Base-by-base conservation (phyloP, 768 basidiomycete genomes). In the Austroboletus eburneus region DNA sequence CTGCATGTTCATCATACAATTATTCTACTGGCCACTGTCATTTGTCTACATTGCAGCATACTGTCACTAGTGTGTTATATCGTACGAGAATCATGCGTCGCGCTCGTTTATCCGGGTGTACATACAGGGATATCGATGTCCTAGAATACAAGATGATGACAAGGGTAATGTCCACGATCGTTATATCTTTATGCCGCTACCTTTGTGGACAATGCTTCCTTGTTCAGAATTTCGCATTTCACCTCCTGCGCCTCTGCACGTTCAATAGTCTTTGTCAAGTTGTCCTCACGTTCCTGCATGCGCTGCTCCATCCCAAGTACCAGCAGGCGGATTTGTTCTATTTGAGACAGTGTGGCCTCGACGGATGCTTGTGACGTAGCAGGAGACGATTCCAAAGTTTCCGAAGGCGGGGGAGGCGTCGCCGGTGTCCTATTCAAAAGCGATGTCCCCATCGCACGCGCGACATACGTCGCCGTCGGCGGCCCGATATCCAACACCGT, bases 261-360 rank as follows among this genome's bases (percentile, higher is more conserved):
- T 57, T 79, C 75, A 16, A 86, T 68, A 22, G 73, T 77, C 59
- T 82, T 81, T 12, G 67, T 56, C 21, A 89, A 64, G 60, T 79
- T 80, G 33, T 78, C 79, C 52, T 87, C 81, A 27, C 84, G 74
- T 14, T 64, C 65, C 48, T 84, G 76, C 49, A 87, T 69, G 45
- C 83, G 74, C 56, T 87, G 80, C 48, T 87, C 83, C 81, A 89
- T 87, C 0, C 87, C 87, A 14, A 87, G 67, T 16, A 89, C 75
- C 18, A 87, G 66, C 50, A 84, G 63, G 29, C 82, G 76, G 5
- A 87, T 73, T 49, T 86, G 80, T 54, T 87, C 85, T 24, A 88
- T 73, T 46, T 85, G 79, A 3, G 80, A 76, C 5, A 77, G 59
- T 3, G 77, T 72, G 3, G 72, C 72, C 30, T 75, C 73, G 12